Conservation (phyloP, 2,329 filamentous ascomycete species). For the Venturia aucupariae region DNA sequence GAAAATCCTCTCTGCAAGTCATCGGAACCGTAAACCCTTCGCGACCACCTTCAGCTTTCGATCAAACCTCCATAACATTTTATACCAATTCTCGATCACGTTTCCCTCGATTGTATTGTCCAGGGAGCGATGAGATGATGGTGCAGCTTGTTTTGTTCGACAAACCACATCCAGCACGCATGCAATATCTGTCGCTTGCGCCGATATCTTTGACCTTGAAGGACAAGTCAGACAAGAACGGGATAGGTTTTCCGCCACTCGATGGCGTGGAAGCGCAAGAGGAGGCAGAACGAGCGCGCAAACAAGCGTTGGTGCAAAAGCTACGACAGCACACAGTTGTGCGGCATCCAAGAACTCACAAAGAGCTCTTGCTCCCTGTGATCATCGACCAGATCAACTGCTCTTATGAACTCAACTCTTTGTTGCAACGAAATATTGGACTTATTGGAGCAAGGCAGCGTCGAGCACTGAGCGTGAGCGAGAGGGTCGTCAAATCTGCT, state of each 20-base stretch:
- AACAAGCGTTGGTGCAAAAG: conserved; percentile 68
- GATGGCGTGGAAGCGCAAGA: conserved; percentile 63
- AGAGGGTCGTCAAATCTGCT: conserved; percentile 88
- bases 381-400: conserved; percentile 95
- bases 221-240: conserved; percentile 48
- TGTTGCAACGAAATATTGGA: conserved; percentile 84
- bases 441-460: conserved; percentile 73
- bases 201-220: conserved; percentile 82
- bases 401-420: conserved; percentile 76
- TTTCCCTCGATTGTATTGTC: conserved; percentile 66
- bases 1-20: conserved; percentile 72
- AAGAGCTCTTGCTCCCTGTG: conserved; percentile 69
- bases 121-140: conserved; percentile 52
- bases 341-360: conserved; percentile 64
- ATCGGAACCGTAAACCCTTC: conserved; percentile 68
- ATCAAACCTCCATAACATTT: conserved; percentile 60
- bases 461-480: conserved; percentile 82
- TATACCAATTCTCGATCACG: conserved; percentile 41
- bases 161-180: conserved; percentile 70
- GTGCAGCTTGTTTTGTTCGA: conserved; percentile 87
- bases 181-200: conserved; percentile 92
- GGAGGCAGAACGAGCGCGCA: conserved; percentile 54
- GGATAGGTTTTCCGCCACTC: conserved; percentile 33
- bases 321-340: conserved; percentile 79
- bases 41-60: conserved; percentile 40